Percentiles rank a stretch among this genome's conserved stretches.
Conservation (phyloP, 805 yeast genomes). For the Wickerhamiella azymoides region DNA sequence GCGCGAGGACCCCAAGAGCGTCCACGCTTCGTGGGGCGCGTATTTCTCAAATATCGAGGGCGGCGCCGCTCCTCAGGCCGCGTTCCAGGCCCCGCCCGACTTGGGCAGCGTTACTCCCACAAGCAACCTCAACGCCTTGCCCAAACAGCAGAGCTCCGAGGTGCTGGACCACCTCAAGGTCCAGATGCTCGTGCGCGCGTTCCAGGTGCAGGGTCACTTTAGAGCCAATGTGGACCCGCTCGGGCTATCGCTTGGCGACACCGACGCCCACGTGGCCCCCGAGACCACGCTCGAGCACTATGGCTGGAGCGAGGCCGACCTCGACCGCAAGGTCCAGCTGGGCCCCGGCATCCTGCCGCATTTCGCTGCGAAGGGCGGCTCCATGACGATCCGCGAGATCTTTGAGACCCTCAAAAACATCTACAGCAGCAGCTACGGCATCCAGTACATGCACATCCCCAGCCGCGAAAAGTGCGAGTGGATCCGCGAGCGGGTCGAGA, state of each 20-base stretch:
- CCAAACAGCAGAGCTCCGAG: conserved; percentile 23
- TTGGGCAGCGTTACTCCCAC: conserved; percentile 51
- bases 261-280: conserved; percentile 40
- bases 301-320: conserved; percentile 77
- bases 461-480: conserved; percentile 93
- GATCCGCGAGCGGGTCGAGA: conserved; percentile 93
- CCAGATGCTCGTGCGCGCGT: conserved; percentile 92
- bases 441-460: conserved; percentile 94
- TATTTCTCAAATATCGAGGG: conserved; percentile 84
- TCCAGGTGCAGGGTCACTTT: conserved; percentile 96
- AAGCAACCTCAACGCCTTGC: conserved; percentile 31
- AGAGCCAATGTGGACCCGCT: conserved; percentile 95
- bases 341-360: conserved; percentile 98
- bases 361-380: conserved; percentile 53
- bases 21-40: conserved; percentile 90
- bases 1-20: conserved; percentile 79
- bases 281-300: conserved; percentile 88
- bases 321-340: conserved; percentile 67
- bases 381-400: conserved; percentile 63
- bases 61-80: conserved; percentile 51
- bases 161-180: conserved; percentile 68
- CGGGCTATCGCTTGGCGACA: conserved; percentile 73
- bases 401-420: conserved; percentile 64
- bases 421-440: conserved; percentile 82
- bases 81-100: conserved; percentile 87